A percentile compares a stretch with the other conserved stretches of the same genome.
Evolutionary conservation across 768 basidiomycete genomes (phyloP).

Genomic region (Termitomyces sp.): DNA sequence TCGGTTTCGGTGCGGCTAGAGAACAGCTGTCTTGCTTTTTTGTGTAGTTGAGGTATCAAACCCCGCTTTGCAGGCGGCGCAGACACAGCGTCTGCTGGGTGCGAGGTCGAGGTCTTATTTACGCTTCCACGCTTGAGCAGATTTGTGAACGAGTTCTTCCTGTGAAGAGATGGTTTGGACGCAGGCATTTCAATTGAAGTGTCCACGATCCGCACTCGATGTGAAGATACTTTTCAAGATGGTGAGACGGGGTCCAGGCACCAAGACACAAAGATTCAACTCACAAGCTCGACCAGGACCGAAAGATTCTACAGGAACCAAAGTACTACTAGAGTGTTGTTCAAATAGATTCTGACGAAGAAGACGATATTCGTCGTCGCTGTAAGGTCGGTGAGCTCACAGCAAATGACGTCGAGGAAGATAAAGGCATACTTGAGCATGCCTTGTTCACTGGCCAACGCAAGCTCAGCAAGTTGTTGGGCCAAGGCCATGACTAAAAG

Average conservation of each 20-base stretch:
- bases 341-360: conserved; percentile 69
- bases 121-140: conserved; percentile 39
- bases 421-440: conserved; percentile 52
- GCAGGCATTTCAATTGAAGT: conserved; percentile 7
- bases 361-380: conserved; percentile 73
- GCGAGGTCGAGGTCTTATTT: conserved; percentile 20
- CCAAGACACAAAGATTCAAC: background rate
- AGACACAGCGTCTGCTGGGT: conserved; percentile 4
- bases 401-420: background rate
- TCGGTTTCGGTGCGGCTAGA: conserved; percentile 24
- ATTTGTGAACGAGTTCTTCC: conserved; percentile 24
- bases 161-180: conserved; percentile 18
- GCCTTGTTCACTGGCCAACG: conserved; percentile 63
- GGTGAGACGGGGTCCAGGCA: background rate
- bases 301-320: conserved; percentile 30
- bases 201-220: conserved; percentile 9
- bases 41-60: conserved; percentile 30
- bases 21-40: conserved; percentile 29
- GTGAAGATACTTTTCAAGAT: conserved; percentile 2
- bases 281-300: conserved; percentile 16
- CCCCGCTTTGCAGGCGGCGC: conserved; percentile 22
- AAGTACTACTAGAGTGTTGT: conserved; percentile 39
- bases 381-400: conserved; percentile 22
- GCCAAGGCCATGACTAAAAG: conserved; percentile 45
- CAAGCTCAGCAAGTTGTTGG: conserved; percentile 63